Evolutionary conservation across 2,329 filamentous ascomycete species (phyloP), one percentile per base, ranked within the genome.

Genomic region (Paraphoma sp.): DNA sequence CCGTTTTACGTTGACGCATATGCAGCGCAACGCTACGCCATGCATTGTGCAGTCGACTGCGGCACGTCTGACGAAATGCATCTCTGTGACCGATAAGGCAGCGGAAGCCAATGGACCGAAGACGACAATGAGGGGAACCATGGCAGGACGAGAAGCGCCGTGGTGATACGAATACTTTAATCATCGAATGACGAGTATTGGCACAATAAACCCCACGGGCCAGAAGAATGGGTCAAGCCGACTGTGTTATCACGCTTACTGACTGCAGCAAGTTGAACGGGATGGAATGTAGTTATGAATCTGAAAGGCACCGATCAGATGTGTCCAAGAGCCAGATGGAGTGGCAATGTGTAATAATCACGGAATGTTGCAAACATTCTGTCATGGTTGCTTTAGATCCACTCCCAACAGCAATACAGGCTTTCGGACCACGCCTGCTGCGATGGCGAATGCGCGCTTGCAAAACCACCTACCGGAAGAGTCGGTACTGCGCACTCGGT

Each of bases 31-130:
- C 45, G 8, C 38, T 45, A 46, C 42, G 47, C 51, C 41, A 53
- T 45, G 59, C 48, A 48, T 50, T 51, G 36, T 38, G 36, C 53
- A 29, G 47, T 57, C 30, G 38, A 30, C 33, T 48, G 52, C 48
- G 48, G 60, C 54, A 59, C 50, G 57, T 56, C 59, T 47, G 57
- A 61, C 57, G 51, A 53, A 50, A 17, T 23, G 50, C 42, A 38
- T 46, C 28, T 46, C 48, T 30, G 48, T 36, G 18, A 48, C 47
- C 49, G 57, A 50, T 59, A 44, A 53, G 51, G 17, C 14, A 16
- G 9, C 6, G 14, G 23, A 44, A 18, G 28, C 40, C 40, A 51
- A 51, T 53, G 46, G 28, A 43, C 9, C 6, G 41, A 36, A 12
- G 9, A 3, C 17, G 18, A 41, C 4, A 23, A 47, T 18, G 51